Evolutionary conservation across 192 early-diverging fungal species (phyloP), one percentile per base, ranked within the genome.

Genomic region (Diversispora epigaea): DNA sequence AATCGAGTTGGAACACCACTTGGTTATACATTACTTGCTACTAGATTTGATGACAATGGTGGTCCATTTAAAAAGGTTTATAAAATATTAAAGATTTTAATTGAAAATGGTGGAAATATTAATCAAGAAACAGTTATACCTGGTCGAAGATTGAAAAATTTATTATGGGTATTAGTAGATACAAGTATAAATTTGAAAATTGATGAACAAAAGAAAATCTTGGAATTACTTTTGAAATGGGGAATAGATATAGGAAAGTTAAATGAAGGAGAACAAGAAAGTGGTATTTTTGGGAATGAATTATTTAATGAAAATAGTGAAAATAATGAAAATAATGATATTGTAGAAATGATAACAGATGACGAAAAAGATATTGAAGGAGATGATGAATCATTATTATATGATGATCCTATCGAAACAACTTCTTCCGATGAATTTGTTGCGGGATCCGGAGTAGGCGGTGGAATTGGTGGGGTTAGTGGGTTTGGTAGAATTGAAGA

Each of bases 51-150:
- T 43, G 10, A 64, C 43, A 0, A 8, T 64, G 6, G 41, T 44
- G 62, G 62, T 44, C 62, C 62, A 19, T 64, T 64, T 64, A 41
- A 64, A 64, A 64, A 64, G n/a, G 41, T 64, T 64, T 64, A 41
- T 8, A 64, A 64, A 43, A 64, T 64, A 6, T 44, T 64, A 44
- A 64, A 64, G 19, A 44, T 64, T 44, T 64, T 64, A n/a, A n/a
- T 64, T n/a, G 43, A 19, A 44, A 9, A 43, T 64, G 62, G 62
- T 64, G 62, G 39, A 44, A n/a, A 64, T 43, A n/a, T 39, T 43
- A 64, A 64, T 64, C 12, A 45, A 43, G 39, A 64, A 44, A 41
- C 44, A 4, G n/a, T 41, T 8, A 64, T 64, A 64, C 62, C 62
- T 10, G 62, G 62, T 9, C 40, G 41, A 64, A 64, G n/a, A 19